A percentile compares a stretch with the other conserved stretches of the same genome.
phyloP scores from a whole-genome alignment of 768 basidiomycete species.

The Cystobasidium tubakii region DNA sequence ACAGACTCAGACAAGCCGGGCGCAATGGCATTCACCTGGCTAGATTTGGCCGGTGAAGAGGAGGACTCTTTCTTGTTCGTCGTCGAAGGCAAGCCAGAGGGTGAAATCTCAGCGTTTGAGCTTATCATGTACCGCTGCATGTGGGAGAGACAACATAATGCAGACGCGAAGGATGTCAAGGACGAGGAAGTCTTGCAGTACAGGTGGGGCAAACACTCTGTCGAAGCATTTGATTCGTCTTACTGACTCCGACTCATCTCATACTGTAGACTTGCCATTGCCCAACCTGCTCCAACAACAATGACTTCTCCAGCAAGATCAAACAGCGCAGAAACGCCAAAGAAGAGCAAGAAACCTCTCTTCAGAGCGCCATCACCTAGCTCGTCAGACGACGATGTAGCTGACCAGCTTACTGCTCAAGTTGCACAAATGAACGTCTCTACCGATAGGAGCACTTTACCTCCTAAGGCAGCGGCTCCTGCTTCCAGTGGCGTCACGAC shows the following conservation, averaged over 20 bases:
- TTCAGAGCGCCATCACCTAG: conserved; percentile 39
- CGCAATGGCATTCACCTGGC: conserved; percentile 80
- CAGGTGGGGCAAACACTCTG: conserved; percentile 38
- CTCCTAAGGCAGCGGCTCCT: conserved; percentile 27
- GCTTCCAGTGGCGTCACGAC: not conserved
- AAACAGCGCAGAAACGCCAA: not conserved
- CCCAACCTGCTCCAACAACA: not conserved
- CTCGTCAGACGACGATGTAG: conserved; percentile 15
- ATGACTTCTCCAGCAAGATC: not conserved
- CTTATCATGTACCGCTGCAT: conserved; percentile 91
- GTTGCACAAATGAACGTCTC: not conserved
- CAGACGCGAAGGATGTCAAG: conserved; percentile 69
- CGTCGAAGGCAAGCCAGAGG: conserved; percentile 54
- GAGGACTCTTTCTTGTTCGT: conserved; percentile 94
- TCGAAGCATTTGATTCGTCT: not conserved
- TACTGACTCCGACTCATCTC: not conserved
- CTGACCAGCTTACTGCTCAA: conserved; percentile 41
- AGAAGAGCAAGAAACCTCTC: conserved; percentile 40
- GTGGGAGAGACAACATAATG: conserved; percentile 85
- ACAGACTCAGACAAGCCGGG: conserved; percentile 56
- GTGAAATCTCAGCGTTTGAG: conserved; percentile 70
- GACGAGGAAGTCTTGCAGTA: conserved; percentile 60
- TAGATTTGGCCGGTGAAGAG: conserved; percentile 73
- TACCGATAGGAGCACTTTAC: not conserved
- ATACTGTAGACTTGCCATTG: conserved; percentile 40